Conservation (phyloP, 768 basidiomycete genomes). For the Termitomyces sp. region DNA sequence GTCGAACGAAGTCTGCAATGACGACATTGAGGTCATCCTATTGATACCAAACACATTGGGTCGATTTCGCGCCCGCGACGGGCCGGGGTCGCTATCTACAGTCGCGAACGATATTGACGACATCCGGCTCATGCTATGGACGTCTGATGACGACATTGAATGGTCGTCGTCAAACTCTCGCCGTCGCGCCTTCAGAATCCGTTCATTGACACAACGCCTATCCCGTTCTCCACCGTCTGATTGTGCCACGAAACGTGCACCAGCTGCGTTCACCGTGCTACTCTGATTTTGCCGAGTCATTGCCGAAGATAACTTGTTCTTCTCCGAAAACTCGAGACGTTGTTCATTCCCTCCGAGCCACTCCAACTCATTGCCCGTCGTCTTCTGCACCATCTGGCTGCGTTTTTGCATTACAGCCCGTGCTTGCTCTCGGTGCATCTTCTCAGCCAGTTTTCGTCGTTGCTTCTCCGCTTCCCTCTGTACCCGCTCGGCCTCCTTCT, state of each 20-base stretch:
- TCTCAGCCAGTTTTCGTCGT: constrained; percentile 69
- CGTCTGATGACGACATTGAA: constrained; percentile 85
- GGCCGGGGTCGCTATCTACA: constrained; percentile 84
- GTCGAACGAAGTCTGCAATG: constrained; percentile 66
- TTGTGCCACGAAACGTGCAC: constrained; percentile 43
- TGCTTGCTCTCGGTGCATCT: constrained; percentile 79
- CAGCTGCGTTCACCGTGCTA: constrained; percentile 52
- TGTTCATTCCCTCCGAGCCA: constrained; percentile 51
- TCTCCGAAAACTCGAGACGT: constrained; percentile 35
- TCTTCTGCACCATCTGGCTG: constrained; percentile 63
- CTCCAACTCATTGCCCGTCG: constrained; percentile 49
- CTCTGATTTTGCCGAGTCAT: constrained; percentile 58
- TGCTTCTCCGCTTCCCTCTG: constrained; percentile 81
- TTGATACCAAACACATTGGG: constrained; percentile 61
- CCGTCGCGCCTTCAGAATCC: constrained; percentile 70
- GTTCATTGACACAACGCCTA: constrained; percentile 54
- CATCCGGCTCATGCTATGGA: constrained; percentile 68
- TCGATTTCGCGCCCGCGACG: constrained; percentile 56
- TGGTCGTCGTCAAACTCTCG: constrained; percentile 87
- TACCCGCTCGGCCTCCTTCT: constrained; percentile 77
- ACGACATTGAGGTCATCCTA: constrained; percentile 73
- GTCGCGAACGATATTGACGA: constrained; percentile 79
- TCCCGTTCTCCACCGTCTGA: constrained; percentile 33
- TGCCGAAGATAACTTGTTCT: constrained; percentile 53
- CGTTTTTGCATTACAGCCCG: constrained; percentile 92